phyloP scores from a whole-genome alignment of 176 grass and related monocot species.

The Rhipidocladum racemiflorum region DNA sequence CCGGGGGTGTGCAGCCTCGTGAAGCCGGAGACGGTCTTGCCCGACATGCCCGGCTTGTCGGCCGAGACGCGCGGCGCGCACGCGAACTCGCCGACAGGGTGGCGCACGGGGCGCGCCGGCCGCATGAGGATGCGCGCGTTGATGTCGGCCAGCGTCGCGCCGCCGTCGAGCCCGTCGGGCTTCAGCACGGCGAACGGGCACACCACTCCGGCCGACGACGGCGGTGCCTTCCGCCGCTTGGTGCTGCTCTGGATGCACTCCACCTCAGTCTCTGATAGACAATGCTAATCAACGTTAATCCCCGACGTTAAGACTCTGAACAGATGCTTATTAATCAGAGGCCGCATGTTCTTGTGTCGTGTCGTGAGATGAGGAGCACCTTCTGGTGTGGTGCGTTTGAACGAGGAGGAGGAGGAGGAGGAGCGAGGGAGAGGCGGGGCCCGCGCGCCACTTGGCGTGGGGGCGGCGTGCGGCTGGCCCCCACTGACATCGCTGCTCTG shows the following conservation, averaged over 20 bases:
- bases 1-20: slow-evolving; percentile 72
- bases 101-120: slow-evolving; percentile 71
- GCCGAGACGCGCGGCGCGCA: slow-evolving; percentile 59
- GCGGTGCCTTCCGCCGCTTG: slow-evolving; percentile 25
- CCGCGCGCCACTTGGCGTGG: neutral
- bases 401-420: slow-evolving; percentile 6
- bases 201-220: neutral
- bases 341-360: neutral
- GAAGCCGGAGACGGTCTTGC: slow-evolving; percentile 76
- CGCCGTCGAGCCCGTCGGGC: slow-evolving; percentile 75
- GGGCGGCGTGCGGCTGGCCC: neutral
- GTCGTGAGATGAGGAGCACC: slow-evolving; percentile 27
- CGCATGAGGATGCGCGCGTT: slow-evolving; percentile 74
- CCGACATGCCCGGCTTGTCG: slow-evolving; percentile 64
- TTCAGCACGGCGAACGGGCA: slow-evolving; percentile 91
- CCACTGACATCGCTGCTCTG: neutral
- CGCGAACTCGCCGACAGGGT: slow-evolving; percentile 91
- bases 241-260: slow-evolving; percentile 31
- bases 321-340: too few species aligned
- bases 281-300: neutral
- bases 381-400: slow-evolving; percentile 41
- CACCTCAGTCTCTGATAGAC: neutral
- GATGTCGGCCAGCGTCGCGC: slow-evolving; percentile 88
- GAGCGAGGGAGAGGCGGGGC: slow-evolving; percentile 3
- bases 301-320: too few species aligned